Base-by-base conservation (phyloP, 108 stramenopile species). In the Craspedostauros australis region DNA sequence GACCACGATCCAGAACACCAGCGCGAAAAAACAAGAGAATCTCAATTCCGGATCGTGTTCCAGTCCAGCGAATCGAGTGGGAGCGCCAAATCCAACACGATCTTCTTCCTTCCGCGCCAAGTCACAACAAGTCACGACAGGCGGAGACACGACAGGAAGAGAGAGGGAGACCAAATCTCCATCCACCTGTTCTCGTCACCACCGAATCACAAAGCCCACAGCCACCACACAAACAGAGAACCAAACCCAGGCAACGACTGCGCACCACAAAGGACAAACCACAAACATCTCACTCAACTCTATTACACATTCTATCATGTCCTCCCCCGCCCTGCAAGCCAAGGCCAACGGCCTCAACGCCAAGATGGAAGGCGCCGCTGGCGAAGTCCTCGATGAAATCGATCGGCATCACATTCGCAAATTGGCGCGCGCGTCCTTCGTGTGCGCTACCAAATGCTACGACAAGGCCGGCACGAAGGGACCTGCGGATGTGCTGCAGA, bases 391-490 rank as follows among this genome's bases (percentile, higher is more conserved):
- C 32, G 90, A 87, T 34, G 76, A 78, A 33, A 66, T 91, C 20
- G 86, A 91, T 16, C 50, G 64, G 27, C 49, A 47, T 5, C 60
- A 67, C 22, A 38, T 87, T 37, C 70, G 86, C 21, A 79, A 81
- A 19, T 51, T 87, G 27, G 86, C 74, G 11, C 71, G 81, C 7
- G 61, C 64, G 29, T 82, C 84, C 40, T 76, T 82, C 44, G 70
- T 63, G 3, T 91, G 72, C 62, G 75, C 68, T 32, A 69, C 82
- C 16, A 48, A 49, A 7, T 79, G 77, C 34, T 79, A 65, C 63
- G 69, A 73, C 69, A 86, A 84, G 64, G 85, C 85, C 15, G 89
- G 89, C 1, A 70, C 76, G 16, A 67, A 53, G 20, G 89, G 83
- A 23, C 56, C 79, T 0, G 51, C 79, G 12, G 83, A 91, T 36